These are phyloP conservation scores for Mrakia frigida DNA, from an alignment of 768 basidiomycete genomes.

Conservation along the genomic window DNA sequence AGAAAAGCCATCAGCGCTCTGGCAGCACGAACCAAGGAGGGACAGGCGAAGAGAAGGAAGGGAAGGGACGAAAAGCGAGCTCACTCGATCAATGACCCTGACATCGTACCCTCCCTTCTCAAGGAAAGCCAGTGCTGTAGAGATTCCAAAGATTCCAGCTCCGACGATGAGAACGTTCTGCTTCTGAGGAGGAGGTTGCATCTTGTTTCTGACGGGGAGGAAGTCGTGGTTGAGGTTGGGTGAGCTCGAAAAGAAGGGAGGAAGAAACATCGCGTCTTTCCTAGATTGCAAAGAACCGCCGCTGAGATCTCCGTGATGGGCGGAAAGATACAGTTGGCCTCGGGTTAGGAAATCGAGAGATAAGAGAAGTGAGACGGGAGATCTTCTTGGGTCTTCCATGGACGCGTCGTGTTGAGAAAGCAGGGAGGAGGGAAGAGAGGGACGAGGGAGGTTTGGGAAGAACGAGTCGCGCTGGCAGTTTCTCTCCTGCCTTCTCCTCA, in stretches of 20 bases:
- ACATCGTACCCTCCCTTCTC: slow-evolving; percentile 58
- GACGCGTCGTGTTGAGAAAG: no score
- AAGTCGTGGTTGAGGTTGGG: slow-evolving; percentile 4
- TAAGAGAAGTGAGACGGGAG: no score
- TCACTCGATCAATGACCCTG: slow-evolving; percentile 59
- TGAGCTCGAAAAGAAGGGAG: neutral
- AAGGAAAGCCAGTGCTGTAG: slow-evolving; percentile 75
- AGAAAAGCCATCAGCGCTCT: neutral
- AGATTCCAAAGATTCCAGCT: slow-evolving; percentile 66
- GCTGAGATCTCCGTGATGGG: neutral
- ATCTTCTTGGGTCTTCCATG: no score
- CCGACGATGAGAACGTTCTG: slow-evolving; percentile 23
- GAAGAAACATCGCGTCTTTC: neutral
- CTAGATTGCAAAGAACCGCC: neutral
- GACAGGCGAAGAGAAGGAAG: neutral
- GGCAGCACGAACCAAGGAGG: neutral
- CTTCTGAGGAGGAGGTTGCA: neutral
- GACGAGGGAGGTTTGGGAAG: no score
- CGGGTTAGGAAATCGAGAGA: no score
- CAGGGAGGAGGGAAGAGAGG: no score
- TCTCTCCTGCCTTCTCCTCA: no score
- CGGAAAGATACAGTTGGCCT: no score
- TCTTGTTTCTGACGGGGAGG: neutral
- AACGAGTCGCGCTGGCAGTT: no score
- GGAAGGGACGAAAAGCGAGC: neutral